phyloP scores from a whole-genome alignment of 257 asterid genomes.

The Rhazya stricta region DNA sequence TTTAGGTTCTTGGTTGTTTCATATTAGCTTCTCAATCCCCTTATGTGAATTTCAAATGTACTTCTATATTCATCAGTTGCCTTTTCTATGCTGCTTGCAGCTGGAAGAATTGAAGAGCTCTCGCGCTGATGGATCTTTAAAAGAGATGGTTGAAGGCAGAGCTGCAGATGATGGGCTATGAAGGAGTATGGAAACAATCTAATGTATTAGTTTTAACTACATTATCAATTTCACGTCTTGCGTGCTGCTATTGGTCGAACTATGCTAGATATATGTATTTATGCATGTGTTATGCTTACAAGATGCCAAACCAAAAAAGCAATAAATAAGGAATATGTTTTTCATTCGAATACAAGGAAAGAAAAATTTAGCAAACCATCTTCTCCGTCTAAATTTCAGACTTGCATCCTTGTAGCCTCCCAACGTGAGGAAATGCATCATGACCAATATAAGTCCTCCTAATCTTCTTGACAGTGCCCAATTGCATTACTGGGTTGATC shows the following conservation, averaged over 20 bases:
- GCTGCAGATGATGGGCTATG: conserved; percentile 2
- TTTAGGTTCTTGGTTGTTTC: neutral
- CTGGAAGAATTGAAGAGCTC: conserved; percentile 49
- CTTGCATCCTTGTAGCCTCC: too few relatives aligned
- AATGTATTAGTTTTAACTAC: neutral
- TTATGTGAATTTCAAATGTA: neutral
- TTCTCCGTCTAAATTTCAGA: too few relatives aligned
- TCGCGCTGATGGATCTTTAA: conserved; percentile 33
- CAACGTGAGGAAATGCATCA: too few relatives aligned
- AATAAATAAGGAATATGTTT: too few relatives aligned
- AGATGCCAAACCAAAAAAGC: too few relatives aligned
- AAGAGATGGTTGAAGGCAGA: conserved; percentile 19
- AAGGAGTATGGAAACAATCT: neutral
- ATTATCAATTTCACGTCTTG: neutral
- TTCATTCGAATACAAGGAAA: too few relatives aligned
- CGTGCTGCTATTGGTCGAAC: neutral
- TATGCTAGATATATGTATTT: neutral
- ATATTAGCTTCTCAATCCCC: neutral
- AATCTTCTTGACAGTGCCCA: too few relatives aligned
- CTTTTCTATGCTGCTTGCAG: conserved; percentile 37
- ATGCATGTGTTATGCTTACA: too few relatives aligned
- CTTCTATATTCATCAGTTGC: neutral
- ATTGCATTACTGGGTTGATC: too few relatives aligned
- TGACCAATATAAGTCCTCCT: too few relatives aligned
- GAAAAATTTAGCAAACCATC: too few relatives aligned